Conservation (phyloP, 2,329 filamentous ascomycete species). For the Bipolaris bicolor region DNA sequence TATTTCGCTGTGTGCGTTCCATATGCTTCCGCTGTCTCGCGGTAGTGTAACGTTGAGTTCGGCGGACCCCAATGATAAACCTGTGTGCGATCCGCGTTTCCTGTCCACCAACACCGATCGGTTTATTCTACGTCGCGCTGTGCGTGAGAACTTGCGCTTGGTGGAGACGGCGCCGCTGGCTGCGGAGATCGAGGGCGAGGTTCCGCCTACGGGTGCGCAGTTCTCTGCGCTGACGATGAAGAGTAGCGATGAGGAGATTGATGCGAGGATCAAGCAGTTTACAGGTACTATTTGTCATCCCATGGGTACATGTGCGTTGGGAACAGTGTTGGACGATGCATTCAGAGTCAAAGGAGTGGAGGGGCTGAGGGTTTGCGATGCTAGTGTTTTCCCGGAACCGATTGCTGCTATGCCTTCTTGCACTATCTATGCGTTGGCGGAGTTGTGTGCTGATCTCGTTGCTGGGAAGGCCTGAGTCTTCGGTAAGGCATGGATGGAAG, state of each 20-base stretch:
- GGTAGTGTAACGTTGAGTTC: slow-evolving; percentile 29
- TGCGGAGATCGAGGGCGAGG: slow-evolving; percentile 19
- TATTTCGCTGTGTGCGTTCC: slow-evolving; percentile 19
- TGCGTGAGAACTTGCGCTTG: slow-evolving; percentile 19
- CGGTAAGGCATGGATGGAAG: neutral
- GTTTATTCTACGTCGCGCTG: slow-evolving; percentile 23
- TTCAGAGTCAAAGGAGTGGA: slow-evolving; percentile 19
- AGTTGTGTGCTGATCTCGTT: slow-evolving; percentile 30
- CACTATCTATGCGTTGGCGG: slow-evolving; percentile 30
- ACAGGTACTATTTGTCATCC: slow-evolving; percentile 19
- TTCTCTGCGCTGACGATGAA: slow-evolving; percentile 13
- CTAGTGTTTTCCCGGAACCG: slow-evolving; percentile 28
- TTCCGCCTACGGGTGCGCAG: slow-evolving; percentile 16
- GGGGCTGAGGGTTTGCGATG: slow-evolving; percentile 24
- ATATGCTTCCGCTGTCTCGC: slow-evolving; percentile 30
- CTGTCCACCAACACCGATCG: slow-evolving; percentile 32
- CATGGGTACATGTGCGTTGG: slow-evolving; percentile 28
- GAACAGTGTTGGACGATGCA: slow-evolving; percentile 25
- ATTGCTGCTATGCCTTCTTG: slow-evolving; percentile 29
- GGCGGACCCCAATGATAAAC: slow-evolving; percentile 21
- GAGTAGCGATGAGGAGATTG: slow-evolving; percentile 37
- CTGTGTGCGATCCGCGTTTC: slow-evolving; percentile 29
- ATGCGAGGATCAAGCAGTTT: slow-evolving; percentile 21
- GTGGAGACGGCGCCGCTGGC: slow-evolving; percentile 18
- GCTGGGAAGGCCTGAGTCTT: slow-evolving; percentile 7